Evolutionary conservation across 306 rosid species (phyloP).

Genomic region (Dryas octopetala): DNA sequence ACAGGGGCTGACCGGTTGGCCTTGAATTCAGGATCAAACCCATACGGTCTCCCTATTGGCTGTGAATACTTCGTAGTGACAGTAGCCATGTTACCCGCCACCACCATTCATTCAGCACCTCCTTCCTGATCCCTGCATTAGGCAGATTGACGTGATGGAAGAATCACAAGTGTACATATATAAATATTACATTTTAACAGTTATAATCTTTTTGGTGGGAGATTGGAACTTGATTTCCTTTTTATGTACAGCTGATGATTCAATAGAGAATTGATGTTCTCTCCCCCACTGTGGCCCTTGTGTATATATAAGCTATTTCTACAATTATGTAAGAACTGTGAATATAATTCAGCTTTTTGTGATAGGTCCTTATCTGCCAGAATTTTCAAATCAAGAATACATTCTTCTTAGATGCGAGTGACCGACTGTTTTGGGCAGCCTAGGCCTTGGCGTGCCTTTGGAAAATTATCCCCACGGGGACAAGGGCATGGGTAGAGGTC

Average conservation of each 20-base stretch:
- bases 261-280: slow-evolving; percentile 43
- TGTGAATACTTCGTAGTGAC: slow-evolving; percentile 96
- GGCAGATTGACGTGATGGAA: slow-evolving; percentile 92
- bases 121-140: slow-evolving; percentile 93
- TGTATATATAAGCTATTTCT: slow-evolving; percentile 3
- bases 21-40: slow-evolving; percentile 96
- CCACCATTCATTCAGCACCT: slow-evolving; percentile 79
- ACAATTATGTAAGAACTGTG: slow-evolving; percentile 19
- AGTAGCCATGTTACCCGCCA: slow-evolving; percentile 95
- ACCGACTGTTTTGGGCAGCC: too few species aligned
- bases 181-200: slow-evolving; percentile 37
- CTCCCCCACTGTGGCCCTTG: slow-evolving; percentile 9
- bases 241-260: slow-evolving; percentile 60
- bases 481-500: too few species aligned
- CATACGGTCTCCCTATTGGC: slow-evolving; percentile 91
- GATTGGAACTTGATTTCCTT: slow-evolving; percentile 38
- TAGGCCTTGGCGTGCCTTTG: too few species aligned
- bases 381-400: too few species aligned
- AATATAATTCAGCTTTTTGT: slow-evolving; percentile 27
- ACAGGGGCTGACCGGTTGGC: slow-evolving; percentile 63
- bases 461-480: too few species aligned
- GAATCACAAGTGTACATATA: slow-evolving; percentile 71
- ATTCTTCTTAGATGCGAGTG: too few species aligned
- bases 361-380: not conserved
- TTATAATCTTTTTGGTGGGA: slow-evolving; percentile 44